A percentile compares a stretch with the other conserved stretches of the same genome.
Evolutionary conservation across 2,329 filamentous ascomycete genomes (phyloP).

Genomic region (Nemania abortiva): DNA sequence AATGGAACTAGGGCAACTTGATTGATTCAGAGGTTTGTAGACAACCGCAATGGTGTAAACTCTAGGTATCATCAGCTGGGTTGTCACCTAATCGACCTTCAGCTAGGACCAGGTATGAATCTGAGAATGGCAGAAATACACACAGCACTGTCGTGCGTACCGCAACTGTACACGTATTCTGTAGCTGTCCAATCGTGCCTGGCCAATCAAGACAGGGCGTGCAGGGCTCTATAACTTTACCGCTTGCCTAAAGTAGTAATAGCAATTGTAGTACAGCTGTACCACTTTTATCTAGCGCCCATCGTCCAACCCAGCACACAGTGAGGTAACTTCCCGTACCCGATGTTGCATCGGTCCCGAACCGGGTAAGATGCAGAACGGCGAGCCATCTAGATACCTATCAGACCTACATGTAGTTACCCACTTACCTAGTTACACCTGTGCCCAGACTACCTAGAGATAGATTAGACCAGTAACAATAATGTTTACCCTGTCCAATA

Average conservation of each 20-base stretch:
- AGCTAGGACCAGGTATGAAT: not conserved
- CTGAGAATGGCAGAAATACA: conserved; percentile 14
- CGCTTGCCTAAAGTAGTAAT: conserved; percentile 22
- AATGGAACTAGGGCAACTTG: conserved; percentile 5
- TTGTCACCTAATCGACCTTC: not conserved
- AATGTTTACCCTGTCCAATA: no score
- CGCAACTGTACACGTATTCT: conserved; percentile 28
- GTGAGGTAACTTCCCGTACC: not conserved
- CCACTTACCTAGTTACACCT: no score
- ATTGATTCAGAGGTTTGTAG: not conserved
- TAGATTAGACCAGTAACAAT: no score
- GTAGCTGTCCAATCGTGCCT: not conserved
- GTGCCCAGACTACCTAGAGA: no score
- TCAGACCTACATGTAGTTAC: not conserved
- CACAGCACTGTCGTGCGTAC: not conserved
- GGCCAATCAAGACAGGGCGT: conserved; percentile 1
- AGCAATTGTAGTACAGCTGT: no score
- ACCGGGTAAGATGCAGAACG: no score
- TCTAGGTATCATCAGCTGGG: no score
- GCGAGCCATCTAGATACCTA: not conserved
- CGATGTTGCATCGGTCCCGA: not conserved
- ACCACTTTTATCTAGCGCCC: no score
- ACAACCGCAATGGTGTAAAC: not conserved
- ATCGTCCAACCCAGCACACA: no score
- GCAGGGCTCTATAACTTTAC: not conserved